Base-by-base conservation (phyloP, 495 filamentous ascomycete species). In the Podospora fimiseda region DNA sequence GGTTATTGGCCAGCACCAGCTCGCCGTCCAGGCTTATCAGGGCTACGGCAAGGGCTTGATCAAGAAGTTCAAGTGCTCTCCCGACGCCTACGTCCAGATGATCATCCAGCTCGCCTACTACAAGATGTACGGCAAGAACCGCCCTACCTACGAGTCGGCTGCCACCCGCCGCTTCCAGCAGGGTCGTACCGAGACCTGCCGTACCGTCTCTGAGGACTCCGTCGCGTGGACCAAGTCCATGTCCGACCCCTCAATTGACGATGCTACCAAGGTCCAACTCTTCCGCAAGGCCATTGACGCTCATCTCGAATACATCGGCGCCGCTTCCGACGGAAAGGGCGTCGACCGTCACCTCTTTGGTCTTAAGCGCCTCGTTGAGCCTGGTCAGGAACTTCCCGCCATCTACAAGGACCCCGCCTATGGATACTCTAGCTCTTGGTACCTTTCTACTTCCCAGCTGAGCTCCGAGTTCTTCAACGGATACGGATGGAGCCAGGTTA, bases 11-110 rank as follows among this genome's bases (percentile, higher is more conserved):
- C 73, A 85, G 58, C 94, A 99, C 71, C 89, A 99, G 70, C 83
- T 99, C 40, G 80, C 85, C 15, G 92, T 99, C 14, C 91, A 96
- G 67, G 84, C 87, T 23, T 99, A 90, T 79, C 90, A 95, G 66
- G 93, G 87, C 63, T 99, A 99, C 70, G 94, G 94, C 67, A 99
- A 97, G 77, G 90, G 89, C 40, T 74, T 99, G 44, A 97, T 99
- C 79, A 99, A 99, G 85, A 94, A 95, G 70, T 96, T 99, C 84
- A 91, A 89, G 74, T 95, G 87, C 84, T 94, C 88, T 50, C 94
- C 94, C 27, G 94, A 99, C 61, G 94, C 93, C 18, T 99, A 93
- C 71, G 88, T 95, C 48, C 94, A 99, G 74, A 93, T 97, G 90
- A 75, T 95, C 71, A 97, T 99, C 74, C 94, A 99, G 71, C 83